A percentile compares a stretch with the other conserved stretches of the same genome.
Conservation (phyloP, 768 basidiomycete species). For the Trametes meyenii region DNA sequence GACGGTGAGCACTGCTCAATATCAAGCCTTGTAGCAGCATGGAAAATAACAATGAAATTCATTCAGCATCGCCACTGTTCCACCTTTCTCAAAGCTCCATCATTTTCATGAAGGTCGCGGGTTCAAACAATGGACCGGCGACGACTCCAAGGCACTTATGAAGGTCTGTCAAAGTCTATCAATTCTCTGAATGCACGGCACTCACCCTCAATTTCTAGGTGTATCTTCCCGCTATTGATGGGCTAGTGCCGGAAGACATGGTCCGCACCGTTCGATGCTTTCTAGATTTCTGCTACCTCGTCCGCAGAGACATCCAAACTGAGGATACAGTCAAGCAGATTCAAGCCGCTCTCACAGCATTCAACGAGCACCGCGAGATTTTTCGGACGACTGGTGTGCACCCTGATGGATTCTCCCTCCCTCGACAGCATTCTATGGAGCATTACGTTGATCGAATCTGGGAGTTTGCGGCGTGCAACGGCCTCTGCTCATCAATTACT, state of each 20-base stretch:
- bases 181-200: background rate
- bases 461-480: too few species aligned
- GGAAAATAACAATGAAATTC: background rate
- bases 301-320: constrained; percentile 24
- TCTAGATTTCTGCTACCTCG: constrained; percentile 27
- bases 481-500: background rate
- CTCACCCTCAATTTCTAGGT: background rate
- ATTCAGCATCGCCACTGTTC: background rate
- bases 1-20: background rate
- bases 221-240: constrained; percentile 20
- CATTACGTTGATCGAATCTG: too few species aligned
- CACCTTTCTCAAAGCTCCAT: too few species aligned
- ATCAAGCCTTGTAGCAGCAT: background rate
- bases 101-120: too few species aligned
- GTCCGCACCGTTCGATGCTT: constrained; percentile 12
- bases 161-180: background rate
- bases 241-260: constrained; percentile 17
- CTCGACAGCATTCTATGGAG: too few species aligned
- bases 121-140: too few species aligned
- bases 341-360: background rate
- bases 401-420: too few species aligned
- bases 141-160: too few species aligned
- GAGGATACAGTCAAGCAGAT: constrained; percentile 13
- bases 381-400: too few species aligned
- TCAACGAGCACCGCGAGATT: background rate